Base-by-base conservation (phyloP, 306 rosid species). In the Fagus sylvatica region DNA sequence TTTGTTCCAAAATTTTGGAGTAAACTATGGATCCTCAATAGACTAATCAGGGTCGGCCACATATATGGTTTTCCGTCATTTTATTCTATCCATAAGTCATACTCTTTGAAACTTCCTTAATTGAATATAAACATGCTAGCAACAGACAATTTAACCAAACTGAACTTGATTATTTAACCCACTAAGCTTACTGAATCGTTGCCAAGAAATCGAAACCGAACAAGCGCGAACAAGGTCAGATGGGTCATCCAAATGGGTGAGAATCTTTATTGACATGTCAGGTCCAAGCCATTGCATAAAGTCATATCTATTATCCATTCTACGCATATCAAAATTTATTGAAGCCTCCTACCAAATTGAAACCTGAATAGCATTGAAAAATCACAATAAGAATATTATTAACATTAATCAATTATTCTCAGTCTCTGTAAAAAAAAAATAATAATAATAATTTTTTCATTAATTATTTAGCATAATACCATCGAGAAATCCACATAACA, bases 171-270 rank as follows among this genome's bases (percentile, higher is more conserved):
- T 70, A 51, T 62, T 69, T 65, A 72, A 79, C 40, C 76, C 28
- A 43, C 79, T 33, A 33, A 49, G 71, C 75, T 85, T 81, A 91
- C 96, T 89, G 53, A 87, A 85, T 73, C 42, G 84, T 37, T 74
- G 82, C 91, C 91, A 91, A 68, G 84, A 81, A 69, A 74, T 74
- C 4, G 91, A 85, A 72, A 84, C 91, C 11, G 86, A 69, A 69
- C 86, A 80, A 69, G 67, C 87, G 34, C 87, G 85, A 39, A 79
- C 81, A 80, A 91, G 80, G 77, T 91, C 96, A 86, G 88, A 71
- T 69, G 91, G 90, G 69, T 86, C 90, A 77, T 89, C 93, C 87
- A 91, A 82, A 70, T 37, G 66, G 75, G 80, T 37, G 70, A 91
- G 84, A 81, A 91, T 81, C 76, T 80, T 76, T 10, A 71, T 61